Evolutionary conservation across 345 rosid species (phyloP).

Genomic region (Acer yangbiense): DNA sequence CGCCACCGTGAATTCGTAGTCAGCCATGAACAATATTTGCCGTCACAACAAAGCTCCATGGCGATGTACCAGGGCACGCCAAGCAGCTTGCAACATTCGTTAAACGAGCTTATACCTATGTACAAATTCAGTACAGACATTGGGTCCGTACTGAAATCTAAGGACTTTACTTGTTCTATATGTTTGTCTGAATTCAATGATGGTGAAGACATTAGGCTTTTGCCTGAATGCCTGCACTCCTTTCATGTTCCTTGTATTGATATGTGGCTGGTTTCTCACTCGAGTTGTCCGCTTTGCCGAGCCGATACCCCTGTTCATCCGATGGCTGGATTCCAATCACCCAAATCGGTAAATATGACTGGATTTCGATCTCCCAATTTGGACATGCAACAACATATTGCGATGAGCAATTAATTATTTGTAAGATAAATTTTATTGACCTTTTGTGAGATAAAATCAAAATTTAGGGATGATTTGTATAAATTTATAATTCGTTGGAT

Average conservation of each 20-base stretch:
- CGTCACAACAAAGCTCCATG: not conserved
- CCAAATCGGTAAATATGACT: not conserved
- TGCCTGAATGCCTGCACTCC: slow-evolving; percentile 39
- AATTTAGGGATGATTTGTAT: not conserved
- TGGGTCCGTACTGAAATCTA: not conserved
- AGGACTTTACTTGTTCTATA: slow-evolving; percentile 23
- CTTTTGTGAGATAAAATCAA: not conserved
- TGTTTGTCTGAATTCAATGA: slow-evolving; percentile 39
- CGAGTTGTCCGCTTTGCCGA: slow-evolving; percentile 32
- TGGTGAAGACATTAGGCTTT: slow-evolving; percentile 28
- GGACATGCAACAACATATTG: not conserved
- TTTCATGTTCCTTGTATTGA: slow-evolving; percentile 40
- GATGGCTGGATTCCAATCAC: not conserved
- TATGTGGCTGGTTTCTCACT: slow-evolving; percentile 42
- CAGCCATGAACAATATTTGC: not conserved
- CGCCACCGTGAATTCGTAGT: not conserved
- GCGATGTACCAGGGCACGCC: not conserved
- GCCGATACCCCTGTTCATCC: not conserved
- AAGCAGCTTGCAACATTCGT: slow-evolving; percentile 1
- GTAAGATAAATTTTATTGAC: not conserved
- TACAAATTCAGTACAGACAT: not conserved
- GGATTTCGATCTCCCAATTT: slow-evolving; percentile 2
- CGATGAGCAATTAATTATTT: not conserved
- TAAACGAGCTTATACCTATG: slow-evolving; percentile 1
- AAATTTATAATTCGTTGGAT: not conserved